These are phyloP conservation scores for Daedalea quercina DNA, from an alignment of 768 basidiomycete species.

Conservation along the genomic window DNA sequence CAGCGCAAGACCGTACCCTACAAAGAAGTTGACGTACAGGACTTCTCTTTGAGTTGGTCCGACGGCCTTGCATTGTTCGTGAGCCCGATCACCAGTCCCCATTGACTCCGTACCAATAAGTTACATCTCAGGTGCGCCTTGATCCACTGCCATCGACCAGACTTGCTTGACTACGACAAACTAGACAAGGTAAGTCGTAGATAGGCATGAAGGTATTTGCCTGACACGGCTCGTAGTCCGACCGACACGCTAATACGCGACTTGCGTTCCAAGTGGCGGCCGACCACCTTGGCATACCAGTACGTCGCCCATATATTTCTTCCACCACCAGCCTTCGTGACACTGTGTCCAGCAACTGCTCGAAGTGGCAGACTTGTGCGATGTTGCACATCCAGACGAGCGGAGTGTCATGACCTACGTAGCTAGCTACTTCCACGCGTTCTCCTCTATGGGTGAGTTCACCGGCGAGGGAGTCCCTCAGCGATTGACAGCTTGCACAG, in stretches of 20 bases:
- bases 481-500: slow-evolving; percentile 32
- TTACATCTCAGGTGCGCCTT: slow-evolving; percentile 73
- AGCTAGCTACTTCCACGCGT: slow-evolving; percentile 96
- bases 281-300: slow-evolving; percentile 85
- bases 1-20: slow-evolving; percentile 93
- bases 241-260: slow-evolving; percentile 77
- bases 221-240: slow-evolving; percentile 36
- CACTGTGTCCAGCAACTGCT: slow-evolving; percentile 67
- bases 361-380: slow-evolving; percentile 94
- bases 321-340: background rate
- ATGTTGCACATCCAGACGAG: slow-evolving; percentile 85
- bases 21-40: slow-evolving; percentile 86
- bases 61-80: slow-evolving; percentile 93
- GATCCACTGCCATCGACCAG: slow-evolving; percentile 96
- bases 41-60: slow-evolving; percentile 90
- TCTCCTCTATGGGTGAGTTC: slow-evolving; percentile 86
- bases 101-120: background rate
- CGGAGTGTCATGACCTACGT: slow-evolving; percentile 98
- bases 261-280: slow-evolving; percentile 87
- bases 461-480: background rate
- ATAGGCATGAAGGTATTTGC: background rate
- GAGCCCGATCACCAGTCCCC: slow-evolving; percentile 5
- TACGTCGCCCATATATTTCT: slow-evolving; percentile 31
- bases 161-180: slow-evolving; percentile 83
- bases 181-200: slow-evolving; percentile 63